A percentile compares a stretch with the other conserved stretches of the same genome.
These are phyloP conservation scores for Tricholoma furcatifolium DNA, from an alignment of 768 basidiomycete genomes.

Conservation along the genomic window DNA sequence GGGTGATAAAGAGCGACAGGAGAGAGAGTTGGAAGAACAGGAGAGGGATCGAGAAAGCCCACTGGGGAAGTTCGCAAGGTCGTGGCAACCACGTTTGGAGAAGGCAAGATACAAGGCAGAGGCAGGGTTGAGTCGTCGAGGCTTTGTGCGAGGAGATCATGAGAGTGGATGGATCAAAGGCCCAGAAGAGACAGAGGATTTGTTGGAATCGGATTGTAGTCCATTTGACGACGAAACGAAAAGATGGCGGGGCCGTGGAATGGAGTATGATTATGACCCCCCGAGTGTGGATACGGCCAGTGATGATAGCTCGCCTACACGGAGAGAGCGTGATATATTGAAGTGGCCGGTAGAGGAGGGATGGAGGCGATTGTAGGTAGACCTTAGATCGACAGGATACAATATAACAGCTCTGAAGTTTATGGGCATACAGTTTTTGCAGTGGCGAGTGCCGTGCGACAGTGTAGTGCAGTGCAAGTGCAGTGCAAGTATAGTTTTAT, in stretches of 20 bases:
- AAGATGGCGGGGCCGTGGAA: slow-evolving; percentile 4
- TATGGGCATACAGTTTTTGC: too few relatives aligned
- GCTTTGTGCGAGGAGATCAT: slow-evolving; percentile 42
- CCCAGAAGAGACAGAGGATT: slow-evolving; percentile 19
- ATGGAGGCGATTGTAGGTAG: slow-evolving; percentile 15
- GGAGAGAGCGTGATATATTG: slow-evolving; percentile 45
- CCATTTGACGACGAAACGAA: not conserved
- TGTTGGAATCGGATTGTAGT: not conserved
- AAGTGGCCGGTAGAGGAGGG: slow-evolving; percentile 59
- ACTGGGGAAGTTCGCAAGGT: slow-evolving; percentile 18
- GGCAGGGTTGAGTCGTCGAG: slow-evolving; percentile 60
- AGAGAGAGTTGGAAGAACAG: slow-evolving; percentile 12
- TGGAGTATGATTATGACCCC: slow-evolving; percentile 53
- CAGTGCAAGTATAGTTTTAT: too few relatives aligned
- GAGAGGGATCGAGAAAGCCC: slow-evolving; percentile 7
- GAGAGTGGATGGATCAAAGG: slow-evolving; percentile 19
- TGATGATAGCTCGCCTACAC: slow-evolving; percentile 13
- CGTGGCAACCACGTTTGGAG: slow-evolving; percentile 55
- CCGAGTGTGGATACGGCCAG: slow-evolving; percentile 43
- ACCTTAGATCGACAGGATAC: not conserved
- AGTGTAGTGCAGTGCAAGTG: too few relatives aligned
- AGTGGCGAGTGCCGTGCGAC: too few relatives aligned
- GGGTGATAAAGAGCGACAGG: slow-evolving; percentile 4
- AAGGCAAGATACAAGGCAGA: slow-evolving; percentile 71
- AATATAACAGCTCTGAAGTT: too few relatives aligned